Percentiles rank a stretch among this genome's conserved stretches.
These are phyloP conservation scores for Hanseniaspora singularis DNA, from an alignment of 805 yeast species.

Conservation along the genomic window DNA sequence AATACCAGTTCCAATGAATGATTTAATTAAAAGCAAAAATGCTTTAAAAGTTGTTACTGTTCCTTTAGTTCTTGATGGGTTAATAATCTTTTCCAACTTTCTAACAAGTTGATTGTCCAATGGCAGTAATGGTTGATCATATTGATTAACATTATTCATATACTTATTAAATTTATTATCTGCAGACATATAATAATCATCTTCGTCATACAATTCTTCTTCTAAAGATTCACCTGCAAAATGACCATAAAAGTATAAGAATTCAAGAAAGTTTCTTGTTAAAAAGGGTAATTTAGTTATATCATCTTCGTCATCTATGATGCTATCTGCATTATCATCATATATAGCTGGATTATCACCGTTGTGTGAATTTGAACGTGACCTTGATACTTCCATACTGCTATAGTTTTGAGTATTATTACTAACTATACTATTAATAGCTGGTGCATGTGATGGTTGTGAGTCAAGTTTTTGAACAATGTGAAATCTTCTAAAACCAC, in stretches of 20 bases:
- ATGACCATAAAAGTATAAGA: conserved; percentile 68
- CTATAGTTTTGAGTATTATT: too few species aligned
- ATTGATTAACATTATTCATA: conserved; percentile 17
- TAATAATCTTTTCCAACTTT: conserved; percentile 21
- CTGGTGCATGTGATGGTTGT: background rate
- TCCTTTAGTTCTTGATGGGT: conserved; percentile 32
- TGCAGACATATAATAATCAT: conserved; percentile 14
- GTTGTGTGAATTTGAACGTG: too few species aligned
- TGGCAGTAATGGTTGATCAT: conserved; percentile 8
- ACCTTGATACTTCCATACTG: too few species aligned
- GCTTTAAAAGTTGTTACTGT: conserved; percentile 66
- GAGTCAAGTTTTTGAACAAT: conserved; percentile 33
- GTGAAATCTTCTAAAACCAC: conserved; percentile 69
- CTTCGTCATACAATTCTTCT: conserved; percentile 38
- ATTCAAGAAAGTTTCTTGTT: conserved; percentile 65
- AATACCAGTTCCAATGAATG: conserved; percentile 69
- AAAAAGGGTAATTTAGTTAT: conserved; percentile 36
- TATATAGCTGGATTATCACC: too few species aligned
- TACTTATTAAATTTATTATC: too few species aligned
- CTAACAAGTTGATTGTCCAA: conserved; percentile 10
- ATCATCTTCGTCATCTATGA: conserved; percentile 20
- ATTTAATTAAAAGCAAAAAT: conserved; percentile 56
- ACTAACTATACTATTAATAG: background rate
- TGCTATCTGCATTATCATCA: conserved; percentile 18
- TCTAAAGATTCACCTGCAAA: conserved; percentile 77